phyloP scores from a whole-genome alignment of 2,329 filamentous ascomycete genomes.

The Trichoderma sp. region DNA sequence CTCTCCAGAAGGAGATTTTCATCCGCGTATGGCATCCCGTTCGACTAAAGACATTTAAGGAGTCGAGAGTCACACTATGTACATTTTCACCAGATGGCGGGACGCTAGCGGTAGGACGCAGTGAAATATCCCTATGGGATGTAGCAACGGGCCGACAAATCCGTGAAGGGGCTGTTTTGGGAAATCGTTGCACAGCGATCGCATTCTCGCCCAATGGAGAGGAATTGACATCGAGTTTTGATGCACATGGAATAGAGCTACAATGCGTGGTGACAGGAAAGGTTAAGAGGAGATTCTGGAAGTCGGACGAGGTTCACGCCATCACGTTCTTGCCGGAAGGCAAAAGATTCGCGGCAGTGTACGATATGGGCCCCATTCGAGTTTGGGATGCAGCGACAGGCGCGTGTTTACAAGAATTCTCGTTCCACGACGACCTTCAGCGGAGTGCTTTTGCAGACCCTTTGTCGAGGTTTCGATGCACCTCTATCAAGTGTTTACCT shows the following conservation, averaged over 20 bases:
- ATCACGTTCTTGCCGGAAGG: neutral
- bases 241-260: neutral
- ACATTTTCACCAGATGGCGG: neutral
- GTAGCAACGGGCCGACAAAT: neutral
- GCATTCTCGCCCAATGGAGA: neutral
- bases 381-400: neutral
- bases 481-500: neutral
- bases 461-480: neutral
- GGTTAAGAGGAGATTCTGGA: neutral
- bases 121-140: neutral
- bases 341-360: neutral
- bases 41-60: no score
- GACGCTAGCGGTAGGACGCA: neutral
- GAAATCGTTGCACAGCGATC: neutral
- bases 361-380: neutral
- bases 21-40: no score
- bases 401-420: neutral
- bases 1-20: no score
- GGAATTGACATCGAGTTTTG: neutral
- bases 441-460: no score
- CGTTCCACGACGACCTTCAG: no score
- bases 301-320: neutral
- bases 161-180: fast-evolving
- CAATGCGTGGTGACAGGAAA: neutral
- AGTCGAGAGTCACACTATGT: no score